Evolutionary conservation across 208 protist genomes (phyloP), one percentile per base, ranked within the genome.

Genomic region (Blastocrithidia nonstop): DNA sequence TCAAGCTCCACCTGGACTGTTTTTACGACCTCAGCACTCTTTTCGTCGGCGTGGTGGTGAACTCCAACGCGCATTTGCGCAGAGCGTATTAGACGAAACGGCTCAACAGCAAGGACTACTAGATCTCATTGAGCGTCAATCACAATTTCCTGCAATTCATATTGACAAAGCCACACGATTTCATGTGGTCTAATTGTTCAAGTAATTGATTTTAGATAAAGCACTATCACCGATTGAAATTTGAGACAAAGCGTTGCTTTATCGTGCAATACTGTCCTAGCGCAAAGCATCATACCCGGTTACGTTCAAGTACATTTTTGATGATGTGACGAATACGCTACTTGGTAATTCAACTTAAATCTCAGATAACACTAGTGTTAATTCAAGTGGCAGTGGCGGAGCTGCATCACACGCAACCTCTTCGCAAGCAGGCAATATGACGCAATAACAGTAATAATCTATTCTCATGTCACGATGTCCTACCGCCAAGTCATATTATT

Each of bases 241-340:
- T 19, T 91, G 81, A 77, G 81, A 87, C 49, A 86, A 85, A 60
- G 81, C 81, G 6, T 59, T 91, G 26, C 50, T 87, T 13, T 91
- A 87, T 48, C 66, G 73, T 19, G 81, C 81, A 13, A 80, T 91
- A 45, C 42, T 91, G 1, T 35, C 42, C 1, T 71, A 91, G 61
- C 66, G 77, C 20, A 66, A 61, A 17, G 49, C 50, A 0, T 76
- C 71, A 7, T 91, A 91, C 54, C 81, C 81, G 24, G 16, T 29
- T 7, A 51, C 58, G 6, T 87, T 85, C 46, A 48, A 54, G 17
- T 84, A 87, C 60, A 82, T 91, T 27, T 70, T 87, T 24, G 46
- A 71, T 2, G 48, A 55, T 2, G 70, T 71, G 0, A 60, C 77
- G 1, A 47, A 50, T 20, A 70, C 66, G 1, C 58, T 61, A 26